Base-by-base conservation (phyloP, 805 yeast genomes). In the Barnettozyma populi region DNA sequence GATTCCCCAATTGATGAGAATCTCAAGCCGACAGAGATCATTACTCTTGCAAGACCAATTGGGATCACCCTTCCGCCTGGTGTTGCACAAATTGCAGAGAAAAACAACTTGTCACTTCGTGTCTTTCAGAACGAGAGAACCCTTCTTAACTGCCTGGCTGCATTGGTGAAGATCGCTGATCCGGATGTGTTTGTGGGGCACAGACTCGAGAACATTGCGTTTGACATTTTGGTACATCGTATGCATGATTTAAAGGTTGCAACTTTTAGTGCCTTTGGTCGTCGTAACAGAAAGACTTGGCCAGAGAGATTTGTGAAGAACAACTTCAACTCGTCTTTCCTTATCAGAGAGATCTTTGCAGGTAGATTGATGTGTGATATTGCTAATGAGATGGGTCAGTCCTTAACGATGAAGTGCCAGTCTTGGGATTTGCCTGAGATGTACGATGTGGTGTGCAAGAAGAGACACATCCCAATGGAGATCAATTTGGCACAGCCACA, bases 121-220 rank as follows among this genome's bases (percentile, higher is more conserved):
- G 63, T 77, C 8, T 85, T 86, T 58, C 83, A 82, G 27, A 83
- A 78, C 54, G 98, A 94, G 59, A 80, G 79, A 51, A 77, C 86
- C 0, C 64, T 94, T 59, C 71, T 94, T 42, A 80, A 80, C 50
- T 84, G 87, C 63, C 76, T 94, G 43, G 73, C 90, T 46, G 92
- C 87, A 0, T 65, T 80, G 60, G 68, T 92, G 41, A 84, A 81
- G 55, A 69, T 52, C 36, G 69, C 76, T n/a, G 99, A 94, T 65
- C 97, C 98, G 0, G 99, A 94, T 69, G 84, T 90, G 2, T 78
- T 89, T 45, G 63, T 92, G 36, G 99, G 99, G 27, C 98, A 94
- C 63, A 74, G 84, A 53, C 69, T 94, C 51, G 97, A 92, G 53
- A 79, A 78, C 53, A 76, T 87, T 11, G 82, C 90, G 11, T 65